Evolutionary conservation across 1,284 basidiomycete genomes (phyloP), one percentile per base, ranked within the genome.

Genomic region (Fomitopsis pinicola): DNA sequence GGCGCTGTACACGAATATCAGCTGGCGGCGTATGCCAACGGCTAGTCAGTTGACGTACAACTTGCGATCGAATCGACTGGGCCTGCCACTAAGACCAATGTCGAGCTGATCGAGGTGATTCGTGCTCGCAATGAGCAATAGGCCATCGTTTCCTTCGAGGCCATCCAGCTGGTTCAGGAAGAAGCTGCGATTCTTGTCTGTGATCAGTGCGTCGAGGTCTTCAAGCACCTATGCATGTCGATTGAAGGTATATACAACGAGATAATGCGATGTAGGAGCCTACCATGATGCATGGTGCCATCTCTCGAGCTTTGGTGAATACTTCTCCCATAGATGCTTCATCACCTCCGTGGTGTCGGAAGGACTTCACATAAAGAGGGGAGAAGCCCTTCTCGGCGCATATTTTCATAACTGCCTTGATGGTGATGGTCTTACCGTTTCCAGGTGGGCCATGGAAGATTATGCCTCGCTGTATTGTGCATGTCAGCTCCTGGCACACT

Each of bases 131-230:
- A 94, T 87, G 68, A 93, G 77, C 44, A 94, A 80, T 9, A 94
- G 66, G 0, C 92, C 92, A 64, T 93, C 85, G 67, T 94, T 94
- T 28, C 85, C 82, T 67, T 85, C 82, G 35, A 91, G 73, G 1
- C 89, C 89, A 66, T 91, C 89, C 12, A 94, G 77, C 68, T 93
- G 88, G 69, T 94, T 94, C 57, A 94, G 79, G 82, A 94, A 94
- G 79, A 90, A 93, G 0, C 89, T 90, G 30, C 91, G 83, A 68
- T 92, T 93, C 9, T 71, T 55, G 67, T 92, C 84, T 62, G 83
- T 89, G 76, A 94, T 89, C 46, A 92, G 38, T 15, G 38, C 38
- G 14, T 38, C 38, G 10, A 38, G 14, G 10, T 38, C 38, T 12
- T 38, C 38, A 2, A 38, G 38, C 14, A 38, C 38, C 38, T 38